Evolutionary conservation across 2,329 filamentous ascomycete species (phyloP).

Genomic region (Talaromyces atroroseus): DNA sequence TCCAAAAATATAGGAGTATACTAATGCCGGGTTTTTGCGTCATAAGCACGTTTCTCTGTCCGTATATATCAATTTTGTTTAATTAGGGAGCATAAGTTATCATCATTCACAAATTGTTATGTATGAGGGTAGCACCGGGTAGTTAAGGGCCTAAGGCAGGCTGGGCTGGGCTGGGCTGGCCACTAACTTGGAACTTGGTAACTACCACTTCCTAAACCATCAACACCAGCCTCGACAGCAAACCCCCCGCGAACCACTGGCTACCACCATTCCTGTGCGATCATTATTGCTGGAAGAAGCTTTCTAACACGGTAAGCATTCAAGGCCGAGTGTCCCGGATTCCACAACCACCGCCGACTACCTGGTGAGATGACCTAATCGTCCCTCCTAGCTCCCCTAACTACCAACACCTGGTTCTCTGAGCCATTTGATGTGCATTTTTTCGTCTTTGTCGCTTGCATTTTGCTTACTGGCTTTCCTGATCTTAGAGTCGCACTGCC

Average conservation of each 20-base stretch:
- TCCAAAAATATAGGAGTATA: no score
- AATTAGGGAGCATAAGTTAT: no score
- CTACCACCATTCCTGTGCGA: background rate
- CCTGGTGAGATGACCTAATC: constrained; percentile 13
- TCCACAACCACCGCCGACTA: constrained; percentile 5
- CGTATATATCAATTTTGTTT: no score
- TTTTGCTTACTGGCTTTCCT: constrained; percentile 1
- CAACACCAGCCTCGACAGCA: background rate
- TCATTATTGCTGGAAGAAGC: background rate
- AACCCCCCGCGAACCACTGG: no score
- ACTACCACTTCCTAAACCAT: no score
- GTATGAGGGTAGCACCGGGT: no score
- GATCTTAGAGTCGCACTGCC: background rate
- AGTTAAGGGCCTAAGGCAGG: no score
- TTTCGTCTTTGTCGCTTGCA: background rate
- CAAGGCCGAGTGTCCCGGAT: background rate
- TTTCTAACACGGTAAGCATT: background rate
- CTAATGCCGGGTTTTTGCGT: no score
- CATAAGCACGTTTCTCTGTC: no score
- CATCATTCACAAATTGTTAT: no score
- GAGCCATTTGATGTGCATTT: background rate
- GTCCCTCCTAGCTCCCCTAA: background rate
- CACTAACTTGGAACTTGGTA: no score
- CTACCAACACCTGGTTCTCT: background rate
- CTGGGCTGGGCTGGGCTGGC: no score